Evolutionary conservation across 1,284 basidiomycete species (phyloP).

Genomic region (Apiotrichum akiyoshidainum): DNA sequence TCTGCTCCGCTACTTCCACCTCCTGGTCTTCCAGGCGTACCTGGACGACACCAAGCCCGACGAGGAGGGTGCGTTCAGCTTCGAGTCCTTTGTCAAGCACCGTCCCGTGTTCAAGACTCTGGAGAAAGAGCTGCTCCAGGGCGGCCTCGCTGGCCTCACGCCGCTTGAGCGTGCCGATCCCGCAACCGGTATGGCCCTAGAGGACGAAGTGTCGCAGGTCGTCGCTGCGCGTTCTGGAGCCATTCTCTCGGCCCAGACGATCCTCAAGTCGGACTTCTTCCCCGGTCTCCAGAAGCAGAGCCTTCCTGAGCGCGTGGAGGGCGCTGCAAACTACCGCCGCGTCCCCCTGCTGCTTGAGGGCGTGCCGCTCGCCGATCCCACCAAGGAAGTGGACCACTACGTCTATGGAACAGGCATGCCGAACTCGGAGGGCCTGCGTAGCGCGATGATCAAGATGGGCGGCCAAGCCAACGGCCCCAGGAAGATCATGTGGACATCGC

Average conservation of each 20-base stretch:
- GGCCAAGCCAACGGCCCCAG: slow-evolving; percentile 70
- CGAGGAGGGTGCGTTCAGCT: slow-evolving; percentile 68
- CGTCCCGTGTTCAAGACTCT: slow-evolving; percentile 94
- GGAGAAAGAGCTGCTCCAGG: slow-evolving; percentile 80
- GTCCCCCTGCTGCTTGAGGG: slow-evolving; percentile 62
- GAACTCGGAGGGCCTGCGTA: slow-evolving; percentile 57
- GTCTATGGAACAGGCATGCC: slow-evolving; percentile 76
- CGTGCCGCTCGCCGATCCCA: slow-evolving; percentile 2
- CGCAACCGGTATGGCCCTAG: slow-evolving; percentile 68
- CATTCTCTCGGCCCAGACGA: slow-evolving; percentile 68
- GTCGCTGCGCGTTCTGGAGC: slow-evolving; percentile 81
- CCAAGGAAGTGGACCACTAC: slow-evolving; percentile 57
- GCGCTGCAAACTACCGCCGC: slow-evolving; percentile 85
- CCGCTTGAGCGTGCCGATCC: slow-evolving; percentile 76
- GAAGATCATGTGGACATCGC: slow-evolving; percentile 80
- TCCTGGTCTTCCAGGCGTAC: slow-evolving; percentile 93
- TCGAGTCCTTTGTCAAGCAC: slow-evolving; percentile 75
- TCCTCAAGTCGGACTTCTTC: slow-evolving; percentile 98
- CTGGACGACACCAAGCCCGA: slow-evolving; percentile 81
- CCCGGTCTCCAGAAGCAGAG: slow-evolving; percentile 91
- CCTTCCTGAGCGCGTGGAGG: slow-evolving; percentile 88
- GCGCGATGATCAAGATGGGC: slow-evolving; percentile 75
- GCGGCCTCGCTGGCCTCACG: slow-evolving; percentile 74
- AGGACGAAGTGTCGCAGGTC: slow-evolving; percentile 80
- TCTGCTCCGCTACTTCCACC: slow-evolving; percentile 80